These are phyloP conservation scores for Tetradesmus lagerheimii DNA, from an alignment of 139 green algal genomes.

Conservation along the genomic window DNA sequence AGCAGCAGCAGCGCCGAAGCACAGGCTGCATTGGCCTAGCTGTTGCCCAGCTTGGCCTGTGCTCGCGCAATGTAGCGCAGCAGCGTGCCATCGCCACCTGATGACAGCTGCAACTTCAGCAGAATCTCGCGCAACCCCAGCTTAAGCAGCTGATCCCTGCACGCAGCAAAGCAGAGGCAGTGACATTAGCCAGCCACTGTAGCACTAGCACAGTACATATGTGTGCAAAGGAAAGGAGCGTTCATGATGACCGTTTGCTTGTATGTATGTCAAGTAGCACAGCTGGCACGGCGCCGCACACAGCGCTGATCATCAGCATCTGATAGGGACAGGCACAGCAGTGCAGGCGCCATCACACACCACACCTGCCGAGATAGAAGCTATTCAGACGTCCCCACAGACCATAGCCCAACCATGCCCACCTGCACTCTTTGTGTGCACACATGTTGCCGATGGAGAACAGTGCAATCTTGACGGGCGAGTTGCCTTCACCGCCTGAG, in stretches of 20 bases:
- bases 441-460: conserved; percentile 96
- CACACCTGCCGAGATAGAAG: no score
- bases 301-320: no score
- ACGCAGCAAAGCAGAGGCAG: neutral
- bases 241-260: no score
- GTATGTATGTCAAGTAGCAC: neutral
- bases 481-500: conserved; percentile 55
- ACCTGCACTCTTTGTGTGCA: conserved; percentile 42
- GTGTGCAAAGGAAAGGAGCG: neutral
- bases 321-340: no score
- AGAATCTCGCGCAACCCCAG: conserved; percentile 66
- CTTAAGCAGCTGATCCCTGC: conserved; percentile 54
- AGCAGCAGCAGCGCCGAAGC: no score
- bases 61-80: neutral
- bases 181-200: no score
- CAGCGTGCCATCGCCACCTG: conserved; percentile 8
- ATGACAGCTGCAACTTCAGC: conserved; percentile 44
- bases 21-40: neutral
- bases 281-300: no score
- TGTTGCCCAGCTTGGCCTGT: neutral
- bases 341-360: no score
- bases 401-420: neutral
- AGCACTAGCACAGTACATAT: neutral
- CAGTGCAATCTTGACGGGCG: conserved; percentile 89
- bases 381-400: no score